Conservation (phyloP, 768 basidiomycete species). For the Ramaria sp. region DNA sequence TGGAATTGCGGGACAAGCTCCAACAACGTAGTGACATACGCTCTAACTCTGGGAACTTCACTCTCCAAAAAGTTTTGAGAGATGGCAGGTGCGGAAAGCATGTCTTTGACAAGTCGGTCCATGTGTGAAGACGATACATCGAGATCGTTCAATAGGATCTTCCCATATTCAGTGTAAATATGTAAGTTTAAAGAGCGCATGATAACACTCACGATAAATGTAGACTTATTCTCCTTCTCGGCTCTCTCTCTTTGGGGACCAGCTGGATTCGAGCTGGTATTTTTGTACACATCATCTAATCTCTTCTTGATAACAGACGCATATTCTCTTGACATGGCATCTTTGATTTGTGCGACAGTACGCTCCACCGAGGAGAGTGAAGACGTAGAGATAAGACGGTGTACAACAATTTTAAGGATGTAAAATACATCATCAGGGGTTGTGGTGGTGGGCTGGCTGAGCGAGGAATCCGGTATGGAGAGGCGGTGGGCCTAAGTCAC, state of each 20-base stretch:
- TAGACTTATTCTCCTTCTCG: constrained; percentile 68
- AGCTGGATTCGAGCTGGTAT: constrained; percentile 26
- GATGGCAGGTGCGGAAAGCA: constrained; percentile 42
- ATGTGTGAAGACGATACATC: constrained; percentile 86
- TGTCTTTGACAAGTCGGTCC: constrained; percentile 66
- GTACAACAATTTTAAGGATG: constrained; percentile 77
- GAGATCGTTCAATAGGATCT: constrained; percentile 92
- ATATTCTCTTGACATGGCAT: constrained; percentile 77
- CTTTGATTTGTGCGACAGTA: constrained; percentile 52
- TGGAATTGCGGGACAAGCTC: constrained; percentile 55
- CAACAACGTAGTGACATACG: constrained; percentile 38
- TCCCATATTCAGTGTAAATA: background rate
- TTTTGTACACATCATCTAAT: constrained; percentile 79
- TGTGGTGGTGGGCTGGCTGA: constrained; percentile 55
- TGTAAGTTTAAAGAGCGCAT: background rate
- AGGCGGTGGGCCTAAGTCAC: constrained; percentile 70
- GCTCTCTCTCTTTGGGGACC: constrained; percentile 51
- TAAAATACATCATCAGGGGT: constrained; percentile 95
- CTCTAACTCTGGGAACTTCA: constrained; percentile 42
- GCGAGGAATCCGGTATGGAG: constrained; percentile 60
- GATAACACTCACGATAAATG: constrained; percentile 64
- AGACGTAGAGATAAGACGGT: constrained; percentile 70
- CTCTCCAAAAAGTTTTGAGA: constrained; percentile 55
- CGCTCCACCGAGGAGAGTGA: constrained; percentile 46
- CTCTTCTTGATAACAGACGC: constrained; percentile 71